These are phyloP conservation scores for Aspergillus uvarum DNA, from an alignment of 2,329 filamentous ascomycete genomes.

Conservation along the genomic window DNA sequence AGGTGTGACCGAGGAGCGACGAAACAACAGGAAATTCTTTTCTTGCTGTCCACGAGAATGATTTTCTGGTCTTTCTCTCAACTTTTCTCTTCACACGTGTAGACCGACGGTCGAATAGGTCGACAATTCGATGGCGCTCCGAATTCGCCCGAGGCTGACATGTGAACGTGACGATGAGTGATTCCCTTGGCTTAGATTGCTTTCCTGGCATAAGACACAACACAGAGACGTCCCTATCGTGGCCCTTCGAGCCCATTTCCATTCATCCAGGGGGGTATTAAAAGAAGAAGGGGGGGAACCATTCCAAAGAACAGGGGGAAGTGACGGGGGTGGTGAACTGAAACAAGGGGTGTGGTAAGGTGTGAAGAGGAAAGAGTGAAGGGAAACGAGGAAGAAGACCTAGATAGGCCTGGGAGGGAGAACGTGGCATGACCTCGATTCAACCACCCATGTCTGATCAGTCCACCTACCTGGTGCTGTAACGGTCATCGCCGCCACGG, in stretches of 20 bases:
- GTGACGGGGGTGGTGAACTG: constrained; percentile 22
- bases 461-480: constrained; percentile 43
- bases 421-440: constrained; percentile 19
- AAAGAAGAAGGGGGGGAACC: constrained; percentile 28
- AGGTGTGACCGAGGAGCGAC: constrained; percentile 37
- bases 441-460: constrained; percentile 22
- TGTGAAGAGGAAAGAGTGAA: constrained; percentile 12
- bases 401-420: constrained; percentile 19
- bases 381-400: constrained; percentile 18
- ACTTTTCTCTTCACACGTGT: constrained; percentile 1
- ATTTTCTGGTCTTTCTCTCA: constrained; percentile 8
- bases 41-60: constrained; percentile 2
- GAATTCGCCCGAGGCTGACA: constrained; percentile 36
- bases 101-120: constrained; percentile 31
- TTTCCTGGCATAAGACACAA: constrained; percentile 27
- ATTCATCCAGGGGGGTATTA: constrained; percentile 24
- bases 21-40: constrained; percentile 29
- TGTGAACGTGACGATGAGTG: constrained; percentile 37
- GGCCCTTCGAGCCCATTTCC: constrained; percentile 38
- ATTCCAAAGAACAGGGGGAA: constrained; percentile 36
- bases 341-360: constrained; percentile 10
- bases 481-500: constrained; percentile 38
- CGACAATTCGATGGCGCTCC: constrained; percentile 34
- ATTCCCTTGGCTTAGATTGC: constrained; percentile 19
- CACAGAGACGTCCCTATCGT: constrained; percentile 39